Conservation (phyloP, 116 monocot species). For the Cymodocea nodosa region DNA sequence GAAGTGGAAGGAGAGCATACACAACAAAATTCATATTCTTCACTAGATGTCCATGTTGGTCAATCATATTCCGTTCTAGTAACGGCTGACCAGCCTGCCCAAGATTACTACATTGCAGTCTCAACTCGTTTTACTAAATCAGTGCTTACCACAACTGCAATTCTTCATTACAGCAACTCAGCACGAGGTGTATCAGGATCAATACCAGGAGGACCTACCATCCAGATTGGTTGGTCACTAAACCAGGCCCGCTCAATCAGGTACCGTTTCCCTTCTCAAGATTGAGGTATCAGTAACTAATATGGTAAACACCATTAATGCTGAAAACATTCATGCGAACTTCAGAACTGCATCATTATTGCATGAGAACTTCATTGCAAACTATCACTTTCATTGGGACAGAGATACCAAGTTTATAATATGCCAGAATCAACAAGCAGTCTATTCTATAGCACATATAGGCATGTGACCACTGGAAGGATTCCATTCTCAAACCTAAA, state of each 20-base stretch:
- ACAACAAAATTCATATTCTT: conserved; percentile 45
- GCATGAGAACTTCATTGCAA: no score
- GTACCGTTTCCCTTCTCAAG: conserved; percentile 11
- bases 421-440: no score
- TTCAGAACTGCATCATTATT: no score
- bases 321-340: no score
- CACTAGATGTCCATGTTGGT: conserved; percentile 67
- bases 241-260: conserved; percentile 57
- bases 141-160: conserved; percentile 18
- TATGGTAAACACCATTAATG: no score
- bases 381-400: no score
- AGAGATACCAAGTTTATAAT: no score
- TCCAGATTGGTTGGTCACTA: conserved; percentile 55
- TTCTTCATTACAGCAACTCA: conserved; percentile 52
- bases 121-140: conserved; percentile 41
- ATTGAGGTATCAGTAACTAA: no score
- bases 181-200: conserved; percentile 13
- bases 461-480: no score
- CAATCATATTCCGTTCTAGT: conserved; percentile 54
- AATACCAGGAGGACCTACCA: conserved; percentile 29
- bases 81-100: conserved; percentile 40
- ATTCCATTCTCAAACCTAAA: neutral
- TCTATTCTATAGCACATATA: no score
- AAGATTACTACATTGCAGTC: conserved; percentile 54
- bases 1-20: conserved; percentile 94